Evolutionary conservation across 768 basidiomycete genomes (phyloP), one percentile per base, ranked within the genome.

Genomic region (Phlebiopsis gigantea): DNA sequence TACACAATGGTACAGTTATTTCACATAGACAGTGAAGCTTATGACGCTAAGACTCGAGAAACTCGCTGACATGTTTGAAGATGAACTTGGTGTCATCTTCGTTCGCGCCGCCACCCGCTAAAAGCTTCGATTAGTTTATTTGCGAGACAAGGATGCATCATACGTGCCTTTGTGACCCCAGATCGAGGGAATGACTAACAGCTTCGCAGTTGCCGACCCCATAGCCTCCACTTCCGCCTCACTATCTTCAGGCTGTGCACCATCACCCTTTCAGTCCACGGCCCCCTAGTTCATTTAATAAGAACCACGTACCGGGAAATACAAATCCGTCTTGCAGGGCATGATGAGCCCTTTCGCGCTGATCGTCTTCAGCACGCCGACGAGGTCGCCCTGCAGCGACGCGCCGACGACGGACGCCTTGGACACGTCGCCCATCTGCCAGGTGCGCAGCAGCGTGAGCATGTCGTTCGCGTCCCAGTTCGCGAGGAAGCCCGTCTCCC

Each of bases 261-360:
- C 9, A 2, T n/a, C n/a, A n/a, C n/a, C n/a, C n/a, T n/a, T n/a
- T n/a, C n/a, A n/a, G n/a, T n/a, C n/a, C n/a, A n/a, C n/a, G n/a
- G n/a, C n/a, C n/a, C n/a, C n/a, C n/a, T n/a, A n/a, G n/a, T n/a
- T n/a, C n/a, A n/a, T 31, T 39, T 17, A 39, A 39, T 2, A 61
- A 63, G 24, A 53, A 80, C 79, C 22, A 61, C 64, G 24, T 55
- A 80, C 79, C 22, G 82, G 72, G 65, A 84, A 83, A 63, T 82
- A 82, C 43, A 84, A 65, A 59, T 83, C 82, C 1, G 79, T 82
- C 69, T 79, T 81, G 60, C 76, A 77, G 4, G 82, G 81, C 79
- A 83, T 80, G 46, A 83, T 76, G 39, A 83, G 60, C 2, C 80
- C 81, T 56, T 73, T 78, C 3, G 80, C 79, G 58, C 76, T 77